Base-by-base conservation (phyloP, 345 rosid species). In the Odontarrhena argentea region DNA sequence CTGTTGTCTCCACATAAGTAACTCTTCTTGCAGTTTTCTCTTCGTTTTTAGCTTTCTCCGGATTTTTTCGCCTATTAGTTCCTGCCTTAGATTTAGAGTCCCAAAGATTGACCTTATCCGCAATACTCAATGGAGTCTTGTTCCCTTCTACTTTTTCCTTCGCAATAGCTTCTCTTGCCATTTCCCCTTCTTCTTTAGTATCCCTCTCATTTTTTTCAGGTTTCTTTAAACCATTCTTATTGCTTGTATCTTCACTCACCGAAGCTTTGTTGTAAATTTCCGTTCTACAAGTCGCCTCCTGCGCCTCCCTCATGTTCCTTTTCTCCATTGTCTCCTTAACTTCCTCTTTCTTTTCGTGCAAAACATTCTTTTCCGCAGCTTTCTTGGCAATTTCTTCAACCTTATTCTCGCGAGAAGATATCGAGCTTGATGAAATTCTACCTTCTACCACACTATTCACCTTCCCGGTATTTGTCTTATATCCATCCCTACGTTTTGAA, bases 41-140 rank as follows among this genome's bases (percentile, higher is more conserved):
- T 8, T 63, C 47, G 13, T 37, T 40, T 63, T n/a, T 63, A 36
- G 8, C 25, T 9, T 46, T 45, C 28, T 22, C 28, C 10, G 15
- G 34, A 44, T 26, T 42, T 52, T 3, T 51, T 50, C 14, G 50
- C 59, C 7, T 40, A 64, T 14, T 1, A 18, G 25, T 24, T 55
- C 6, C 38, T 34, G 30, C 73, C 35, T 18, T 41, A 4, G 6
- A 4, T 3, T 4, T 32, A 41, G 36, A 32, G 42, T 52, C 62
- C 68, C 42, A 53, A 5, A 36, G 10, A 25, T 45, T 35, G 55
- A 53, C 68, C 45, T 14, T 69, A 67, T 60, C 74, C 9, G 10
- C 18, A 3, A 34, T 12, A 60, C 60, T 34, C 45, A 51, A 6
- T n/a, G 46, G 55, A 44, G 46, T 22, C 25, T 50, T 60, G 28